Evolutionary conservation across 2,329 filamentous ascomycete genomes (phyloP).

Genomic region (Microcyclosporella mali): DNA sequence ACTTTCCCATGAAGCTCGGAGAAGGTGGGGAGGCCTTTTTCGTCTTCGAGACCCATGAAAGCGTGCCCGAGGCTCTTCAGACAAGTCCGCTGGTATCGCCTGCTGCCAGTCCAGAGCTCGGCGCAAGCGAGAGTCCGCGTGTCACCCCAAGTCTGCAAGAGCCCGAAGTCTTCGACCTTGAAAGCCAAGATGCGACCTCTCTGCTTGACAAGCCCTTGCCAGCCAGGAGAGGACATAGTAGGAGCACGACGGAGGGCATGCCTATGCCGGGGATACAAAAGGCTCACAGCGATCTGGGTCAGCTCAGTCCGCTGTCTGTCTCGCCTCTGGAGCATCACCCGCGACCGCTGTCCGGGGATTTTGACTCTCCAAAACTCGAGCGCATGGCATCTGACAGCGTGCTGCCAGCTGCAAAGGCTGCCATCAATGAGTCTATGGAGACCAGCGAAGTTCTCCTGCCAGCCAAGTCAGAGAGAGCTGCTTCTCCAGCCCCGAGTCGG

Average conservation of each 20-base stretch:
- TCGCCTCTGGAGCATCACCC: slow-evolving; percentile 11
- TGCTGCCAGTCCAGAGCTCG: slow-evolving; percentile 68
- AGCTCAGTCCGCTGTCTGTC: slow-evolving; percentile 25
- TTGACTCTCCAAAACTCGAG: slow-evolving; percentile 31
- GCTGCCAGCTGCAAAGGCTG: slow-evolving; percentile 40
- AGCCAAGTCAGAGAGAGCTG: slow-evolving; percentile 12
- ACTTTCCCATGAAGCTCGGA: slow-evolving; percentile 96
- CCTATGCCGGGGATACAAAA: slow-evolving; percentile 23
- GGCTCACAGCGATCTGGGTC: slow-evolving; percentile 44
- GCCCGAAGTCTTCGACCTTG: slow-evolving; percentile 58
- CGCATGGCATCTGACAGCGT: slow-evolving; percentile 51
- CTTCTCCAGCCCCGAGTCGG: slow-evolving; percentile 14
- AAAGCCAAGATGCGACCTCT: neutral
- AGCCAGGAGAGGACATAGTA: slow-evolving; percentile 16
- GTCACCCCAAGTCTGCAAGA: slow-evolving; percentile 52
- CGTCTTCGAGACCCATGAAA: slow-evolving; percentile 90
- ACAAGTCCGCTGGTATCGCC: slow-evolving; percentile 92
- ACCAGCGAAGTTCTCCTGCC: slow-evolving; percentile 20
- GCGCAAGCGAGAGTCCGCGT: slow-evolving; percentile 42
- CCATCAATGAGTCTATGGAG: slow-evolving; percentile 32
- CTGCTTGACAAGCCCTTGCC: neutral
- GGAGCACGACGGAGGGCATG: slow-evolving; percentile 26
- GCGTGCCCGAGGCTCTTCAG: slow-evolving; percentile 86
- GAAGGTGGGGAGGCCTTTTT: slow-evolving; percentile 98
- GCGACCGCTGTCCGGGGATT: slow-evolving; percentile 17